A percentile compares a stretch with the other conserved stretches of the same genome.
Conservation (phyloP, 331 rosid species). For the Quercus tomentella region DNA sequence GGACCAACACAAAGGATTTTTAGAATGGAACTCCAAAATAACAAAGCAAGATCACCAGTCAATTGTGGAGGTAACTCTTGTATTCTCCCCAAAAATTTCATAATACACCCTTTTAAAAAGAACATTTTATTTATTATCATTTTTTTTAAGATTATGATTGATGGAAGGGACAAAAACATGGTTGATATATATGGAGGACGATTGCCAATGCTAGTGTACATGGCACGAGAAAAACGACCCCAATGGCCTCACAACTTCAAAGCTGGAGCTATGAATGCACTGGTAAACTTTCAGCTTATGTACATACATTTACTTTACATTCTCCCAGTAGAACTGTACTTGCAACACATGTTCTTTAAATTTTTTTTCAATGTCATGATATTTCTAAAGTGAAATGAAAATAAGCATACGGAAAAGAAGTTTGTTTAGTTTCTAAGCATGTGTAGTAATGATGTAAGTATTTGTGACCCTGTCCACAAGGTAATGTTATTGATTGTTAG, state of each 20-base stretch:
- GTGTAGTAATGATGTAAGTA: too few species aligned
- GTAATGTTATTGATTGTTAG: too few species aligned
- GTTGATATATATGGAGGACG: constrained; percentile 42
- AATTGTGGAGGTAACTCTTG: constrained; percentile 48
- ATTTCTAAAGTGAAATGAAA: too few species aligned
- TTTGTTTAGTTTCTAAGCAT: too few species aligned
- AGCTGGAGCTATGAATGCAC: constrained; percentile 85
- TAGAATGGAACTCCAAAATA: constrained; percentile 50
- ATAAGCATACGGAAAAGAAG: too few species aligned
- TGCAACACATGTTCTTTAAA: too few species aligned
- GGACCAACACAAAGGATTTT: constrained; percentile 41
- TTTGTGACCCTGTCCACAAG: too few species aligned
- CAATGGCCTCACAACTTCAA: constrained; percentile 64
- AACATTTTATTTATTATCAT: not conserved
- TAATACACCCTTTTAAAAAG: too few species aligned
- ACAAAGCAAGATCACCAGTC: constrained; percentile 61
- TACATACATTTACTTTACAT: not conserved
- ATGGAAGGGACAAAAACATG: constrained; percentile 42
- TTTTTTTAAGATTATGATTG: constrained; percentile 46
- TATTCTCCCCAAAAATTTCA: too few species aligned
- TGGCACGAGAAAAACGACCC: constrained; percentile 82
- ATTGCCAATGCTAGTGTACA: constrained; percentile 63
- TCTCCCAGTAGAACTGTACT: too few species aligned
- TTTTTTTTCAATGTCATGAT: too few species aligned
- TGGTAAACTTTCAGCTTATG: constrained; percentile 31